Evolutionary conservation across 345 rosid species (phyloP), one percentile per base, ranked within the genome.

Genomic region (Boechera retrofracta): DNA sequence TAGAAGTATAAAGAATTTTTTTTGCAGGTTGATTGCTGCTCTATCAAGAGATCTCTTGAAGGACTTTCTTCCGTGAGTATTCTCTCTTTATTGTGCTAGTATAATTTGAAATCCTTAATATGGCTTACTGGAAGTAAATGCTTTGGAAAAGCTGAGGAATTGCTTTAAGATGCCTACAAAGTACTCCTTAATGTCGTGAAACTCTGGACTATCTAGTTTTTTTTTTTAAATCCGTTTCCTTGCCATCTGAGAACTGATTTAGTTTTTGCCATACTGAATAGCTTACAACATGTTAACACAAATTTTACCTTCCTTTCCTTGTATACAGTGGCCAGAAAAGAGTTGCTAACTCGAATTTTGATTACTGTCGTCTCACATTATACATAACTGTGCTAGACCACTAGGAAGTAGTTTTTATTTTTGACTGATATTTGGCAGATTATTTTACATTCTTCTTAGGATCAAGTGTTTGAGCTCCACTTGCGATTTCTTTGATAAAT

Each of bases 21-120:
- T 32, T 79, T 61, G 78, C 96, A 94, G 98, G 83, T 82, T 92
- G 89, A 80, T 88, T 73, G 91, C 94, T 68, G 92, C 88, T 36
- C 87, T 92, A 64, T 89, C 96, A 52, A 92, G 97, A 82, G 99
- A 95, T 84, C 88, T 92, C 64, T 81, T 88, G 33, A 79, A 86
- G 62, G 99, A 89, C 45, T 89, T 92, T 64, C 31, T 83, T 51
- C 83, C 80, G 98, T 95, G 80, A 89, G 97, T 88, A 69, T 77
- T 68, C 80, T 78, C 51, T 47, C 61, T 35, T 71, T 57, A 47
- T 76, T 21, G 55, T 69, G 18, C 26, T 74, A 12, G 45, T 41
- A 54, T 42, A 64, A 45, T 64, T 32, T 31, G 45, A 54, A 58
- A 16, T 67, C 60, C 64, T 21, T 67, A 45, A 32, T 39, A 29